Evolutionary conservation across 768 basidiomycete species (phyloP), one percentile per base, ranked within the genome.

Genomic region (Ramaria sp.): DNA sequence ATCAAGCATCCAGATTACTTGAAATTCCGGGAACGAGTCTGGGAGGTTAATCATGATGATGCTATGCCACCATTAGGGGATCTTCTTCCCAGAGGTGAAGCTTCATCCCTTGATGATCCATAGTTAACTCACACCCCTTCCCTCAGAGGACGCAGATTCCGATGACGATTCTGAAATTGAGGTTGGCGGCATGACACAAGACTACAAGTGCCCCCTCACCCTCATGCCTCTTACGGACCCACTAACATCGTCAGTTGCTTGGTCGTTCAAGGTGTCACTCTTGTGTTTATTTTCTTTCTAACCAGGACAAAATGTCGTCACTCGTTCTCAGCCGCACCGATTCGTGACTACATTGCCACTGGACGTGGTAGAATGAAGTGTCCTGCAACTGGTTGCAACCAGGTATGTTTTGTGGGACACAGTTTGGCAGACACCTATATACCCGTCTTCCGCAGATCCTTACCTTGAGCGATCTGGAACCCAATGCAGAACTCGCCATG

Each of bases 121-220:
- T 12, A 0, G 13, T 16, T 22, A 10, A 9, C 34, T 32, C 37
- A 32, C 34, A 48, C 42, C n/a, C 8, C 2, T 22, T n/a, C n/a
- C 16, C 4, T 37, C 65, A 92, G 91, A 92, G 77, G 74, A 78
- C 39, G 88, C 81, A 9, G 81, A 77, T 28, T 88, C 85, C 52
- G 88, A 88, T 55, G 82, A 83, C 50, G 93, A 94, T 30, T 88
- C 92, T 50, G 94, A 96, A 12, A 67, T 98, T 30, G 85, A 92
- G 67, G 72, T 95, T 48, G 94, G 94, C 50, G 92, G 90, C 24
- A 76, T 83, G 27, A 85, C 82, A 5, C 86, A 88, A 62, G 83
- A 82, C 61, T 90, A 83, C 73, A 84, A 80, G 53, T 95, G 92
- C 60, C 93, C 92, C 1, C 70, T 98, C 48, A 82, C 85, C 0